Evolutionary conservation across 441 rosid species (phyloP), one percentile per base, ranked within the genome.

Genomic region (Bruguiera hainesii): DNA sequence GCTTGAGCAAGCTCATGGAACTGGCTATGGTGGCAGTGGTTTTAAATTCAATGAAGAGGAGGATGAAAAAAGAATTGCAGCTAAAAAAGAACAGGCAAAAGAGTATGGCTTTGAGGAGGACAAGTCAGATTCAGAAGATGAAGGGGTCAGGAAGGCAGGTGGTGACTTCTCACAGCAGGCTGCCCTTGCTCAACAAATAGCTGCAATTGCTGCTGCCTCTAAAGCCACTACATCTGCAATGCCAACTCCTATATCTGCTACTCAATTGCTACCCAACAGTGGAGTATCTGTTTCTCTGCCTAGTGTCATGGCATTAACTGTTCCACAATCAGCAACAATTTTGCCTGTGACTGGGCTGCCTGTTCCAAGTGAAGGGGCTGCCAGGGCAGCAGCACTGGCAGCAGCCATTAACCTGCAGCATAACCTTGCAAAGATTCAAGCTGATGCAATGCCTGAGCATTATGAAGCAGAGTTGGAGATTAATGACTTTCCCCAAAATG

Each of bases 81-180:
- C 93, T 30, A 94, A 94, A 89, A 94, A 88, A 79, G 96, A 96
- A 37, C 97, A 91, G 76, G 97, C 94, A n/a, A 94, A 80, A 75
- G 98, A 94, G 74, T 94, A 94, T 77, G 98, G 96, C 37, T 91
- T 87, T 70, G 98, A 91, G 84, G 97, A 91, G 74, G 98, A 94
- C 74, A 91, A 91, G 77, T 87, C 97, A 29, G 89, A 91, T 81
- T 91, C 96, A 0, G 97, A 94, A 49, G 95, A 93, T 71, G 97
- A 87, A 15, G 97, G 91, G 49, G 83, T 94, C 63, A 83, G 94
- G 69, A 91, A 91, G 85, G 86, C 97, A n/a, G 94, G 96, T 69
- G 90, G 93, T 71, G 92, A 87, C 58, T 68, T 87, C 66, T 84
- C 96, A 11, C 93, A 86, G 81, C 96, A 93, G 76, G 84, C 90